Percentiles rank a stretch among this genome's conserved stretches.
Evolutionary conservation across 495 filamentous ascomycete species (phyloP).

Genomic region (Echria macrotheca): DNA sequence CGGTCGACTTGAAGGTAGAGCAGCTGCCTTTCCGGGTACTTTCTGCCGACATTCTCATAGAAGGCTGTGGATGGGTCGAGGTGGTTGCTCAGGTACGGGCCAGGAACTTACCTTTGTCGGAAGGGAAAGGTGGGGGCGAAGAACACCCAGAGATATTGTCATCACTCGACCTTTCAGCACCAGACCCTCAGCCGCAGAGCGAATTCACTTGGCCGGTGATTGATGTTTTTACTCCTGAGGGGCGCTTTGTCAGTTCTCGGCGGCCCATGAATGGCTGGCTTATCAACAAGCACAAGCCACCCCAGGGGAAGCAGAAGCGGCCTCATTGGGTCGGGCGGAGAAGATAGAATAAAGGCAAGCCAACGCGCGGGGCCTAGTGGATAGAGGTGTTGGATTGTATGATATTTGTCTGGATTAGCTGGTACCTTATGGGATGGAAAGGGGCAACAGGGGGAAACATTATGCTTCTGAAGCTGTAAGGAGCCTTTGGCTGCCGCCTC

Average conservation of each 20-base stretch:
- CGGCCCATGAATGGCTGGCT: constrained; percentile 70
- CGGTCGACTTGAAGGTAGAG: constrained; percentile 49
- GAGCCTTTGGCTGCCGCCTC: too few species aligned
- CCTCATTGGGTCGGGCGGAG: constrained; percentile 57
- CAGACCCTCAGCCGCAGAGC: too few species aligned
- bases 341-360: constrained; percentile 41
- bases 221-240: constrained; percentile 81
- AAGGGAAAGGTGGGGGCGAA: too few species aligned
- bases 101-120: too few species aligned
- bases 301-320: constrained; percentile 20
- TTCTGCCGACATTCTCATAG: constrained; percentile 77
- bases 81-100: constrained; percentile 73
- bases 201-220: constrained; percentile 72
- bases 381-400: too few species aligned
- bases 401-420: too few species aligned
- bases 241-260: constrained; percentile 64
- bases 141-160: background rate
- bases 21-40: constrained; percentile 72
- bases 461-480: too few species aligned
- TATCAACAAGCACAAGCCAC: constrained; percentile 32
- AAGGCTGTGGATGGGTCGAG: constrained; percentile 92
- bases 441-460: too few species aligned
- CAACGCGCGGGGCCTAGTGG: too few species aligned
- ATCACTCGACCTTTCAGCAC: background rate
- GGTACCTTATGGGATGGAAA: too few species aligned